These are phyloP conservation scores for Spergularia marina DNA, from an alignment of 148 eudicot genomes.

Conservation along the genomic window DNA sequence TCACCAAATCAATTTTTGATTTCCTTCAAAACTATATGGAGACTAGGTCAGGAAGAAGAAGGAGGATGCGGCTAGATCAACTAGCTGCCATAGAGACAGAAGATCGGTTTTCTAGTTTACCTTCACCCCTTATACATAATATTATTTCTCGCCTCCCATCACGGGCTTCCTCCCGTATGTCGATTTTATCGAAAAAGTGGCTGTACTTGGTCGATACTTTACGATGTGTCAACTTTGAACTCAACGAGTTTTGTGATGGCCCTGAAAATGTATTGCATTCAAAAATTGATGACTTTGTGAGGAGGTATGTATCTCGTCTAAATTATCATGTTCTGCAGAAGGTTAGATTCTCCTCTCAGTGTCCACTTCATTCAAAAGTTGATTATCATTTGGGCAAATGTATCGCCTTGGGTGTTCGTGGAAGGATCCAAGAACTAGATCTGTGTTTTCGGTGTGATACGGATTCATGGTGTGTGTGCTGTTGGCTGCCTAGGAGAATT, in stretches of 20 bases:
- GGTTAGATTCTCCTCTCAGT: not conserved
- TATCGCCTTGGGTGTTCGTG: not conserved
- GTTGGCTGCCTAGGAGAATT: not conserved
- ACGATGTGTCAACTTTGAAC: not conserved
- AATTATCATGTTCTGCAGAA: not conserved
- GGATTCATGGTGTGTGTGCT: too few relatives aligned
- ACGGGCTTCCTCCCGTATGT: not conserved
- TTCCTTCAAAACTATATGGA: not conserved
- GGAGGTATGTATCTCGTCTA: not conserved
- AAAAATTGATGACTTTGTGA: not conserved
- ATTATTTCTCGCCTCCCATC: slow-evolving; percentile 9
- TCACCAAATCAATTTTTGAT: not conserved
- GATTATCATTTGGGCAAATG: not conserved
- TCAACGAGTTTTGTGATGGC: slow-evolving; percentile 1
- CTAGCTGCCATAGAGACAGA: not conserved
- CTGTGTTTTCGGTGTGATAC: not conserved
- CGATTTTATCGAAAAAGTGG: slow-evolving; percentile 4
- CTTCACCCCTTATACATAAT: not conserved
- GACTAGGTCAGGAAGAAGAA: slow-evolving; percentile 1
- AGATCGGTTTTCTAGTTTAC: slow-evolving; percentile 8
- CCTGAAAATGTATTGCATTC: not conserved
- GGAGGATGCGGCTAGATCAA: not conserved
- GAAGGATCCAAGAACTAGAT: slow-evolving; percentile 14
- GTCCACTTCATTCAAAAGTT: not conserved
- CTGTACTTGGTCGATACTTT: slow-evolving; percentile 3